Percentiles rank a stretch among this genome's conserved stretches.
These are phyloP conservation scores for Marchantia polymorpha DNA, from an alignment of 225 moss, liverwort and hornwort genomes.

Conservation along the genomic window DNA sequence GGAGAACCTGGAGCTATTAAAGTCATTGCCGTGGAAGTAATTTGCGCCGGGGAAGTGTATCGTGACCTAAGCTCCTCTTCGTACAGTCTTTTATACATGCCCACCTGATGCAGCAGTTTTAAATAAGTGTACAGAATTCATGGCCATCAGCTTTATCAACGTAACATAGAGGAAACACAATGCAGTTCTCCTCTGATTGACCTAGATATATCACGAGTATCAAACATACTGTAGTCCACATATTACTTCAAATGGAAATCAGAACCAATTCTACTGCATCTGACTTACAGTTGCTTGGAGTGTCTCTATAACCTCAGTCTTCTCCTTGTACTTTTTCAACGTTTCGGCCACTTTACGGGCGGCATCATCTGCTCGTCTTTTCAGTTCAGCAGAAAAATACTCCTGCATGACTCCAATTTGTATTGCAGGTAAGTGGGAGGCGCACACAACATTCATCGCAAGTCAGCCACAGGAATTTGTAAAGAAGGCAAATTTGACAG, in stretches of 20 bases:
- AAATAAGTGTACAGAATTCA: too few relatives aligned
- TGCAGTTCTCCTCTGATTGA: too few relatives aligned
- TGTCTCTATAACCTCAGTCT: slow-evolving; percentile 71
- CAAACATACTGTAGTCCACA: not conserved
- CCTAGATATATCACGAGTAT: too few relatives aligned
- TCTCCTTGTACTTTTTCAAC: slow-evolving; percentile 76
- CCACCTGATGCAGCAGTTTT: slow-evolving; percentile 42
- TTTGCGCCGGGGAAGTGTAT: slow-evolving; percentile 54
- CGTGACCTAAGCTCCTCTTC: slow-evolving; percentile 76
- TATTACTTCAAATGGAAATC: not conserved
- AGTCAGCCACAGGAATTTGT: too few relatives aligned
- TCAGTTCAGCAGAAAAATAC: slow-evolving; percentile 66
- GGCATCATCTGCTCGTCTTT: slow-evolving; percentile 75
- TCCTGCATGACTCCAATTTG: slow-evolving; percentile 45
- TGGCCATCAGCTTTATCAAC: too few relatives aligned
- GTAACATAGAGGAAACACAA: too few relatives aligned
- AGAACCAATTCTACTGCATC: not conserved
- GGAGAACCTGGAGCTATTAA: slow-evolving; percentile 47
- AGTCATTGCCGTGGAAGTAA: slow-evolving; percentile 45
- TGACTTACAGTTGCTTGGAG: slow-evolving; percentile 77
- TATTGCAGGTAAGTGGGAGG: too few relatives aligned
- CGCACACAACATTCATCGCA: too few relatives aligned
- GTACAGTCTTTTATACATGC: slow-evolving; percentile 92
- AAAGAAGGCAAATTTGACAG: too few relatives aligned
- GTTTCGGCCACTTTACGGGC: slow-evolving; percentile 85